phyloP scores from a whole-genome alignment of 1,284 basidiomycete species.

The Inonotus hispidus region DNA sequence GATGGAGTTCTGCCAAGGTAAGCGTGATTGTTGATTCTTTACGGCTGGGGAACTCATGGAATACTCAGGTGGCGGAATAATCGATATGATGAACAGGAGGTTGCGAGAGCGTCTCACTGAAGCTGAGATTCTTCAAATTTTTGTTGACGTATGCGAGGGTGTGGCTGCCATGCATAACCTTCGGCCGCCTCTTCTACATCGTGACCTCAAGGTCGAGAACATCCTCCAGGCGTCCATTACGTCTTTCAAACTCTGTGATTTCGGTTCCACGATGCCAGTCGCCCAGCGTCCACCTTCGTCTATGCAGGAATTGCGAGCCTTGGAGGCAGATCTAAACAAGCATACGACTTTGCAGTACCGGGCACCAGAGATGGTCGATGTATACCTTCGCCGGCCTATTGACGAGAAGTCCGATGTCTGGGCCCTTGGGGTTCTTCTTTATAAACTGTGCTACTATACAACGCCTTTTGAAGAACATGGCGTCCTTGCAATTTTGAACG shows the following conservation, averaged over 20 bases:
- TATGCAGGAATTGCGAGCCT: slow-evolving; percentile 75
- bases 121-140: slow-evolving; percentile 95
- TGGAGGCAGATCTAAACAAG: slow-evolving; percentile 90
- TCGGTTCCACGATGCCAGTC: slow-evolving; percentile 87
- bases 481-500: slow-evolving; percentile 92
- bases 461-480: slow-evolving; percentile 98
- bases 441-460: slow-evolving; percentile 95
- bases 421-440: slow-evolving; percentile 73
- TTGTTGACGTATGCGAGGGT: slow-evolving; percentile 91
- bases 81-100: slow-evolving; percentile 98
- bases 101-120: slow-evolving; percentile 91
- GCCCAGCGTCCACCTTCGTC: slow-evolving; percentile 62
- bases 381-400: slow-evolving; percentile 74
- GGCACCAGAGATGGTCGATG: slow-evolving; percentile 98
- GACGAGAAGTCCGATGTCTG: slow-evolving; percentile 89
- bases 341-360: slow-evolving; percentile 95
- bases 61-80: slow-evolving; percentile 85
- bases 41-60: slow-evolving; percentile 3
- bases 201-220: slow-evolving; percentile 99
- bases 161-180: slow-evolving; percentile 96
- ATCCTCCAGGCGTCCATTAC: slow-evolving; percentile 78
- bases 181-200: slow-evolving; percentile 85
- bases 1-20: slow-evolving; percentile 91
- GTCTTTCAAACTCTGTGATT: slow-evolving; percentile 96
- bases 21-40: slow-evolving; percentile 20